phyloP scores from a whole-genome alignment of 176 grass and related monocot genomes.

The Eleusine coracana region DNA sequence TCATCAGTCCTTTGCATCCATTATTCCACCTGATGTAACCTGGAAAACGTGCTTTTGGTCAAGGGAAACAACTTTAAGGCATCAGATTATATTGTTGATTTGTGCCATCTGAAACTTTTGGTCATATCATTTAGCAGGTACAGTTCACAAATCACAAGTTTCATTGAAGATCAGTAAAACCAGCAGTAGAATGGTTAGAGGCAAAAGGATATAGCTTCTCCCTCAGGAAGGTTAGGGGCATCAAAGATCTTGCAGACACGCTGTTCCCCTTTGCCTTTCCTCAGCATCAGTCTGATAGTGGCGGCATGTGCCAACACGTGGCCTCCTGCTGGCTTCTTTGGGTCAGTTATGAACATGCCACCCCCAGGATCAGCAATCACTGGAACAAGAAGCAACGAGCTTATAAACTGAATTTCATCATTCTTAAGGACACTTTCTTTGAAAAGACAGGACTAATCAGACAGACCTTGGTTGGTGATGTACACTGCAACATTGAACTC shows the following conservation, averaged over 20 bases:
- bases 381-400: slow-evolving; percentile 37
- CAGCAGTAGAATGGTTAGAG: slow-evolving; percentile 12
- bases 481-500: slow-evolving; percentile 97
- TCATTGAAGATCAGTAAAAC: neutral
- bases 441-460: slow-evolving; percentile 7
- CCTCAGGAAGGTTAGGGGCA: slow-evolving; percentile 88
- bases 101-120: slow-evolving; percentile 14
- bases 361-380: slow-evolving; percentile 87
- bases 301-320: slow-evolving; percentile 75
- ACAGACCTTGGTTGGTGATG: slow-evolving; percentile 90
- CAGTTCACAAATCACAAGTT: neutral
- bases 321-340: slow-evolving; percentile 86
- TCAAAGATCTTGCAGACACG: slow-evolving; percentile 92
- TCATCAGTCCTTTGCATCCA: slow-evolving; percentile 81
- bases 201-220: slow-evolving; percentile 87
- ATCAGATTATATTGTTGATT: slow-evolving; percentile 6
- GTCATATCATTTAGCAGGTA: neutral
- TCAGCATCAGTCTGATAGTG: slow-evolving; percentile 81
- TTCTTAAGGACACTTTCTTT: neutral
- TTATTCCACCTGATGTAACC: slow-evolving; percentile 80
- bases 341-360: slow-evolving; percentile 84
- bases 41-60: slow-evolving; percentile 76
- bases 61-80: slow-evolving; percentile 47
- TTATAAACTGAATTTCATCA: slow-evolving; percentile 20
- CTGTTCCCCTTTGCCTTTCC: slow-evolving; percentile 96